Conservation (phyloP, 225 moss, liverwort and hornwort genomes). For the Anthoceros angustus region DNA sequence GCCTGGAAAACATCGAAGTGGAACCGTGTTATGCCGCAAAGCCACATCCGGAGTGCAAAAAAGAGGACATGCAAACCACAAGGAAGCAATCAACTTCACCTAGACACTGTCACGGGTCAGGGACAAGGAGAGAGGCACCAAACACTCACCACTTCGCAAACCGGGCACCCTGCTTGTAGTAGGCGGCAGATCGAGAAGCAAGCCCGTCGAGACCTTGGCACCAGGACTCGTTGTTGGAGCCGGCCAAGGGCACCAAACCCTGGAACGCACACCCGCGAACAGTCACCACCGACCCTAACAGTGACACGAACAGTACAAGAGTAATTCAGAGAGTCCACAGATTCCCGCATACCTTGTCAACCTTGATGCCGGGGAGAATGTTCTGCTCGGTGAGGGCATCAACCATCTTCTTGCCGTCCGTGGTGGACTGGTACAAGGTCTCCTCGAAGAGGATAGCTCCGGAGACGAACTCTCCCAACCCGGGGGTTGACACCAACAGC, state of each 20-base stretch:
- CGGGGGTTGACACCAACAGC: conserved; percentile 22
- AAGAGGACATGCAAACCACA: neutral
- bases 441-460: conserved; percentile 42
- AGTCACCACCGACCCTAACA: neutral
- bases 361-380: conserved; percentile 33
- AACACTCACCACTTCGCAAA: conserved; percentile 32
- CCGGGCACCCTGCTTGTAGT: conserved; percentile 39
- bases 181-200: conserved; percentile 26
- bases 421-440: conserved; percentile 30
- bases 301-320: too few relatives aligned
- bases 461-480: conserved; percentile 27
- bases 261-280: neutral
- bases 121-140: too few relatives aligned
- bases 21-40: neutral
- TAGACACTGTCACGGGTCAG: too few relatives aligned
- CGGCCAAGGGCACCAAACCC: conserved; percentile 35
- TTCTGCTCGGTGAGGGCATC: conserved; percentile 22
- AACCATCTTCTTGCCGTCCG: conserved; percentile 28
- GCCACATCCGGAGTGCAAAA: neutral
- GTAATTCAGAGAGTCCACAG: neutral
- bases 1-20: conserved; percentile 9
- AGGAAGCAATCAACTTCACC: too few relatives aligned
- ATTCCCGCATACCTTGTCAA: conserved; percentile 27
- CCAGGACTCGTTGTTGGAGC: conserved; percentile 40
- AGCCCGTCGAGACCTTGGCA: conserved; percentile 43